Conservation (phyloP, 345 rosid species). For the Capsella bursapastoris region DNA sequence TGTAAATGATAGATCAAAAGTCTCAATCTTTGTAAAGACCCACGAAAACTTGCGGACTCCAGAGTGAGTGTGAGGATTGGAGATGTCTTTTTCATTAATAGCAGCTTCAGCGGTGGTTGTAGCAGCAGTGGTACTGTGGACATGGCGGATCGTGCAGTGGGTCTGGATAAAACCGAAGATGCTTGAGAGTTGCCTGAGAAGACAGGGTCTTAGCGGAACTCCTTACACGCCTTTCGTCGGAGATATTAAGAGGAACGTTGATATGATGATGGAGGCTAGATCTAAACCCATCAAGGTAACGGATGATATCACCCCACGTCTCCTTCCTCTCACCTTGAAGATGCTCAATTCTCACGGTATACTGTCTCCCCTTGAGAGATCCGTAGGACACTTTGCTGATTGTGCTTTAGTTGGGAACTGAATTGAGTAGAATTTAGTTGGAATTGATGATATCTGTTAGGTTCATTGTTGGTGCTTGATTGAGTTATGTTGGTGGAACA, state of each 20-base stretch:
- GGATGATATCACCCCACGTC: constrained; percentile 45
- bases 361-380: neutral
- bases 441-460: constrained; percentile 3
- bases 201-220: constrained; percentile 55
- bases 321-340: constrained; percentile 47
- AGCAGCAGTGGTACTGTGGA: constrained; percentile 29
- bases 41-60: neutral
- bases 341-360: constrained; percentile 48
- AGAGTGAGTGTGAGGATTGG: constrained; percentile 3
- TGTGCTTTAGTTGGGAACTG: neutral
- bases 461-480: neutral
- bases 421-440: constrained; percentile 17
- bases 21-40: neutral
- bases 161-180: constrained; percentile 57
- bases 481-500: constrained; percentile 34
- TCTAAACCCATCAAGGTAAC: constrained; percentile 46
- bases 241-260: constrained; percentile 45
- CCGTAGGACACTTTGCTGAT: neutral
- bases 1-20: constrained; percentile 20
- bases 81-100: constrained; percentile 34
- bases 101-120: constrained; percentile 21
- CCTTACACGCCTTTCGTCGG: constrained; percentile 48
- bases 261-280: constrained; percentile 40
- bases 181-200: constrained; percentile 51
- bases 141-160: constrained; percentile 50